These are phyloP conservation scores for Venturia oleaginea DNA, from an alignment of 2,329 filamentous ascomycete genomes.

Conservation along the genomic window DNA sequence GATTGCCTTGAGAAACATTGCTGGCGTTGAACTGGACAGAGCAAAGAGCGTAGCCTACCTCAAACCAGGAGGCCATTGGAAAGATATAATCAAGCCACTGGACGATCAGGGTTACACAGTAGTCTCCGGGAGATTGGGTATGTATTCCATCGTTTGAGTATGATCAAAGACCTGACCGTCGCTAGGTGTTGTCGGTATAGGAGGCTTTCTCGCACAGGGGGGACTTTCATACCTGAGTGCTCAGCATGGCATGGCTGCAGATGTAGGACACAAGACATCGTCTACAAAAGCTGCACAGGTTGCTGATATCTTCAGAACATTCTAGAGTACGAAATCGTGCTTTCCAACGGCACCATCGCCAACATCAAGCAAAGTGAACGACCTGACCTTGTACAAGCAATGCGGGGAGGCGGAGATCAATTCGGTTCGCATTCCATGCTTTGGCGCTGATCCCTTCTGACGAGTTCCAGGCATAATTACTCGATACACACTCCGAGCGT, in stretches of 20 bases:
- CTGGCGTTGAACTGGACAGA: conserved; percentile 28
- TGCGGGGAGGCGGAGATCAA: conserved; percentile 24
- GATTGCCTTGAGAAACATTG: conserved; percentile 28
- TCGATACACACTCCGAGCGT: conserved; percentile 24
- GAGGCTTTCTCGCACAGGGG: conserved; percentile 12
- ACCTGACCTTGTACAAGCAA: conserved; percentile 21
- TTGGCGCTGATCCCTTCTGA: conserved; percentile 20
- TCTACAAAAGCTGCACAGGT: neutral
- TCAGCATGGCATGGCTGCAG: conserved; percentile 14
- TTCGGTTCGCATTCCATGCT: conserved; percentile 20
- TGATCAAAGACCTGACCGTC: neutral
- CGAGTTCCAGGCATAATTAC: conserved; percentile 24
- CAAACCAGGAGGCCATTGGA: conserved; percentile 33
- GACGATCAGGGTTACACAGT: conserved; percentile 28
- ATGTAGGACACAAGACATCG: neutral
- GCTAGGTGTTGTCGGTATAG: conserved; percentile 15
- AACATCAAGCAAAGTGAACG: conserved; percentile 21
- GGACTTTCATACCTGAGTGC: conserved; percentile 11
- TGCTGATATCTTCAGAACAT: conserved; percentile 17
- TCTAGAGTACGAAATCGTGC: conserved; percentile 16
- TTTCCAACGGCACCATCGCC: conserved; percentile 20
- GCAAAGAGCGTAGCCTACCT: conserved; percentile 28
- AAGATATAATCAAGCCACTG: conserved; percentile 29
- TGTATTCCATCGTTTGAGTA: neutral
- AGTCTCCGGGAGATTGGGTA: conserved; percentile 22